These are phyloP conservation scores for Xerocomellus dryophilus DNA, from an alignment of 768 basidiomycete genomes.

Conservation along the genomic window DNA sequence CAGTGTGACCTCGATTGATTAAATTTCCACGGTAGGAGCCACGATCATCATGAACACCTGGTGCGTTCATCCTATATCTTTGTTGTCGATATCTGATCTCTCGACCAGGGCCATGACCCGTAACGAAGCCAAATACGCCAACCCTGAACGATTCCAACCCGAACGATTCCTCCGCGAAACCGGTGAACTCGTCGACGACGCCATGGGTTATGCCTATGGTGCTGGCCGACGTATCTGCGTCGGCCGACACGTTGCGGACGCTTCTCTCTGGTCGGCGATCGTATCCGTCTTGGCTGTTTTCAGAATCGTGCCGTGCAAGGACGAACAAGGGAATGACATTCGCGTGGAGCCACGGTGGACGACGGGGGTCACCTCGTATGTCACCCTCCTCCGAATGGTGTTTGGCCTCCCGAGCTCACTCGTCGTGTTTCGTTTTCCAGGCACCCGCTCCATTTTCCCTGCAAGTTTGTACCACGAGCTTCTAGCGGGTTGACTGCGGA, in stretches of 20 bases:
- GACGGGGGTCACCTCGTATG: slow-evolving; percentile 29
- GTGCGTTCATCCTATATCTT: slow-evolving; percentile 1
- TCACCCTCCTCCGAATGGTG: neutral
- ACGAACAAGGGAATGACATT: slow-evolving; percentile 25
- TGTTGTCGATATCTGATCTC: neutral
- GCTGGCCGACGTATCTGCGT: slow-evolving; percentile 39
- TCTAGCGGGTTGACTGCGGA: slow-evolving; percentile 12
- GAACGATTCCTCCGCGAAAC: slow-evolving; percentile 33
- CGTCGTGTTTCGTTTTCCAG: slow-evolving; percentile 2
- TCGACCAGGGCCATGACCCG: slow-evolving; percentile 30
- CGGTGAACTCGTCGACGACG: slow-evolving; percentile 28
- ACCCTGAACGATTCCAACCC: slow-evolving; percentile 35
- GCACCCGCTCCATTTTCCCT: slow-evolving; percentile 26
- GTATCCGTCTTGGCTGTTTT: slow-evolving; percentile 35
- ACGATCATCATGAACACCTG: slow-evolving; percentile 31
- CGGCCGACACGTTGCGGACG: slow-evolving; percentile 43
- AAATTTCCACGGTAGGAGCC: slow-evolving; percentile 15
- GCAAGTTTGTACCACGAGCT: slow-evolving; percentile 25
- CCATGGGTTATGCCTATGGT: slow-evolving; percentile 32
- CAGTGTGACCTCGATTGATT: neutral
- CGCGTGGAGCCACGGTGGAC: slow-evolving; percentile 22
- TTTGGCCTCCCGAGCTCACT: neutral
- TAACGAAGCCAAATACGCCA: slow-evolving; percentile 34
- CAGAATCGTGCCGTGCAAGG: slow-evolving; percentile 30
- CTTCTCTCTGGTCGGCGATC: slow-evolving; percentile 38